These are phyloP conservation scores for Drechslerella dactyloides DNA, from an alignment of 2,329 filamentous ascomycete genomes.

Conservation along the genomic window DNA sequence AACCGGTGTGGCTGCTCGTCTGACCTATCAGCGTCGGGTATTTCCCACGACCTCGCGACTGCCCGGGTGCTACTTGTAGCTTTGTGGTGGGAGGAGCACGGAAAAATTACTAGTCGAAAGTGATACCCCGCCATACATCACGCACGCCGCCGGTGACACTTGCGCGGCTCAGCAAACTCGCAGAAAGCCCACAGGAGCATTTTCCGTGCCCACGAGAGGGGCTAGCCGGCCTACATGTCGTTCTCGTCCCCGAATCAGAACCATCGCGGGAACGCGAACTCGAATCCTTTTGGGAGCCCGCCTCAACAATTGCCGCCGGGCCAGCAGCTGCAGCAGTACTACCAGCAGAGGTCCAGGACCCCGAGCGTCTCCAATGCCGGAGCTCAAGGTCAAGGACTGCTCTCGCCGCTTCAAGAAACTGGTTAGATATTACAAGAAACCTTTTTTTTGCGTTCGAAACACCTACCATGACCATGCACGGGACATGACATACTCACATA, in stretches of 20 bases:
- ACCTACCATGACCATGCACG: constrained; percentile 41
- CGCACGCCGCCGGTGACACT: constrained; percentile 26
- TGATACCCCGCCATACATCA: constrained; percentile 36
- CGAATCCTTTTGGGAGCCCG: constrained; percentile 42
- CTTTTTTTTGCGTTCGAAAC: constrained; percentile 24
- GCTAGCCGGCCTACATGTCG: constrained; percentile 34
- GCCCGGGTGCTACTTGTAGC: constrained; percentile 13
- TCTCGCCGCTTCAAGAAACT: constrained; percentile 32
- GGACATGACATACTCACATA: too few species aligned
- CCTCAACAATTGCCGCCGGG: constrained; percentile 31
- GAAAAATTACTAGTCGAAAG: constrained; percentile 14
- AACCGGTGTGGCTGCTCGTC: constrained; percentile 2
- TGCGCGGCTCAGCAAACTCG: constrained; percentile 25
- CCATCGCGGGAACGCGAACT: constrained; percentile 20
- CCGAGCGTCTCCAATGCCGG: constrained; percentile 27
- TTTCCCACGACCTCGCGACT: constrained; percentile 15
- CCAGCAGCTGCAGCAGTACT: constrained; percentile 44
- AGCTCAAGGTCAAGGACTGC: constrained; percentile 23
- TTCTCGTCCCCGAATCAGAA: constrained; percentile 42
- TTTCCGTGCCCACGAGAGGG: constrained; percentile 2
- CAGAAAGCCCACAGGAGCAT: constrained; percentile 17
- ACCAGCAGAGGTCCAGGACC: constrained; percentile 37
- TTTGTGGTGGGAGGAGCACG: constrained; percentile 15
- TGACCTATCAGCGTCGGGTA: constrained; percentile 32
- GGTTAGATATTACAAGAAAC: constrained; percentile 21